Base-by-base conservation (phyloP, 257 asterid species). In the Lavandula angustifolia region DNA sequence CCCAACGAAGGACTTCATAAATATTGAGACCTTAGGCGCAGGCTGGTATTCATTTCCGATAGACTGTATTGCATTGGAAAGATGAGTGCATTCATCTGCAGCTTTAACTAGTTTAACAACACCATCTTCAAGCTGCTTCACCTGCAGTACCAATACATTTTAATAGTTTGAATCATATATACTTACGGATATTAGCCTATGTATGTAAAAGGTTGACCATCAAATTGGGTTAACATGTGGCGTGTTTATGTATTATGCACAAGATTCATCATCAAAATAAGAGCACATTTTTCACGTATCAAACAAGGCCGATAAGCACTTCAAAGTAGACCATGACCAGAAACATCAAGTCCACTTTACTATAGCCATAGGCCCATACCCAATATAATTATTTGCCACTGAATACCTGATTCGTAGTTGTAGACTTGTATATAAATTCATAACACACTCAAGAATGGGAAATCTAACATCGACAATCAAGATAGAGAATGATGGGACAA, bases 71-170 rank as follows among this genome's bases (percentile, higher is more conserved):
- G 92, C 90, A 38, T 55, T 74, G 40, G 97, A 89, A 64, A 87
- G 86, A 83, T 79, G 77, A 60, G 78, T 73, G 70, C 94, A 85
- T 6, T 87, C 92, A 53, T 87, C 83, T 51, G 89, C 75, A 61
- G 95, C 88, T 52, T 67, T 83, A 78, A 85, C 51, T 75, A 94
- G 78, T 43, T 84, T 70, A 54, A 73, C 27, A 62, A 84, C 81
- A 9, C 80, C 80, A 71, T 73, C 80, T 76, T 94, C 99, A 22
- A 90, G 92, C 76, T 90, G 86, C 73, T 87, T 90, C 61, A 94
- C 90, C 97, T 94, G 80, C 62, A 77, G 46, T 27, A 37, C 67
- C 32, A 63, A 11, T 48, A 56, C 27, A 63, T 35, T 32, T 38
- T 18, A 13, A 59, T 17, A 9, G 18, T 32, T 49, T 37, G 33